Evolutionary conservation across 2,329 filamentous ascomycete genomes (phyloP), one percentile per base, ranked within the genome.

Genomic region (Pezicula radicicola): DNA sequence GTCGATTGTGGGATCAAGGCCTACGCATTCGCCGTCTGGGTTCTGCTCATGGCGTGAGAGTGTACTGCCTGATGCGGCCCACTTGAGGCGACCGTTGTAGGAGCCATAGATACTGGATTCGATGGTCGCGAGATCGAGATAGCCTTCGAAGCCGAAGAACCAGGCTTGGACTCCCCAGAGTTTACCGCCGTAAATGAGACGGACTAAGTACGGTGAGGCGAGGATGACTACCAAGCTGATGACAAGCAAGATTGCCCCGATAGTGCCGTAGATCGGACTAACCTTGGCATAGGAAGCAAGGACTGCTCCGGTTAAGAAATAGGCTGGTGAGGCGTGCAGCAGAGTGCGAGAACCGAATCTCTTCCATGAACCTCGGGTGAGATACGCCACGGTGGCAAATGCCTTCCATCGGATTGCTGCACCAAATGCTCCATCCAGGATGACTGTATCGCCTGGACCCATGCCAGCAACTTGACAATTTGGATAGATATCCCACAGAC

Each of bases 351-450:
- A 12, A 5, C 15, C 16, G 2, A n/a, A n/a, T n/a, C 18, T 41
- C 39, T 41, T 41, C 13, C n/a, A 46, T 10, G 25, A 25, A 10
- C 8, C 10, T 3, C 15, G 10, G 8, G 25, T 25, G 10, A 21
- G 36, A 40, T 59, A 62, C 46, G 42, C 49, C 35, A 64, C 50
- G 8, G 55, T 50, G 1, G 65, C 63, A 43, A 67, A 64, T n/a
- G 57, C 51, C 45, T 66, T 65, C 64, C 65, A 67, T 7, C 62
- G 62, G 33, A 66, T 66, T 13, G 63, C 59, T 36, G 64, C 61
- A 16, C 58, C 63, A 6, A 56, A 58, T 36, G 59, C 61, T 1
- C 58, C 56, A 46, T 66, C 64, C n/a, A 66, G 28, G 33, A 66
- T 56, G 27, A 67, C 55, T 13, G 60, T 58, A 13, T 59, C 50